Base-by-base conservation (phyloP, 208 protist species). In the Naegleria lovaniensis region DNA sequence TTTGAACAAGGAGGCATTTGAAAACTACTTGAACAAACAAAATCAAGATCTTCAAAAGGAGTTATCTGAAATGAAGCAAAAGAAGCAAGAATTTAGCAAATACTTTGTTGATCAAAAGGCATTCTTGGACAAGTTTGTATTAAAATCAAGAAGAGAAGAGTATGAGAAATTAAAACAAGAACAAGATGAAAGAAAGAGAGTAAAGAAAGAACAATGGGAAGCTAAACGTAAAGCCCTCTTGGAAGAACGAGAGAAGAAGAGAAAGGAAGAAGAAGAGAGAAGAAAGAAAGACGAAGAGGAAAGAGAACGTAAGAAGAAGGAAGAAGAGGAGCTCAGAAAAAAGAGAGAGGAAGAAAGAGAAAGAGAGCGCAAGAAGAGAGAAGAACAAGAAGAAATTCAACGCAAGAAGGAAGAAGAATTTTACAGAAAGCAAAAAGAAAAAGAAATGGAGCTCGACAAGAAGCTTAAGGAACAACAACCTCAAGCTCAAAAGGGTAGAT, bases 141-240 rank as follows among this genome's bases (percentile, higher is more conserved):
- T 67, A 13, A 38, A 89, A 0, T 6, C 36, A n/a, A 55, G 85
- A 67, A 41, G 25, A 25, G 41, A 58, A 67, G 83, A 41, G 6
- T 86, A n/a, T 86, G 40, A 86, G 48, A 29, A 6, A 29, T 39
- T 16, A 22, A 58, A 89, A 41, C 48, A 59, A 89, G 85, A 89
- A 41, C 48, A 67, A 22, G 43, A 67, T 0, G 22, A 89, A 25
- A 40, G 36, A 52, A 55, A 67, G 36, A 22, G 36, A 89, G 29
- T 9, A 89, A 36, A 40, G 85, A 16, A 41, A 29, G 33, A 59
- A 22, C 19, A 89, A 67, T 29, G 85, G 11, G 48, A 89, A 67
- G n/a, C 41, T 29, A 89, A 51, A 79, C 67, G 67, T 29, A 67
- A 75, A 19, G 48, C 41, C 3, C 11, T 41, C 29, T 19, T 41